Percentiles rank a stretch among this genome's conserved stretches.
phyloP scores from a whole-genome alignment of 2,329 filamentous ascomycete genomes.

The Hypocrella siamensis region DNA sequence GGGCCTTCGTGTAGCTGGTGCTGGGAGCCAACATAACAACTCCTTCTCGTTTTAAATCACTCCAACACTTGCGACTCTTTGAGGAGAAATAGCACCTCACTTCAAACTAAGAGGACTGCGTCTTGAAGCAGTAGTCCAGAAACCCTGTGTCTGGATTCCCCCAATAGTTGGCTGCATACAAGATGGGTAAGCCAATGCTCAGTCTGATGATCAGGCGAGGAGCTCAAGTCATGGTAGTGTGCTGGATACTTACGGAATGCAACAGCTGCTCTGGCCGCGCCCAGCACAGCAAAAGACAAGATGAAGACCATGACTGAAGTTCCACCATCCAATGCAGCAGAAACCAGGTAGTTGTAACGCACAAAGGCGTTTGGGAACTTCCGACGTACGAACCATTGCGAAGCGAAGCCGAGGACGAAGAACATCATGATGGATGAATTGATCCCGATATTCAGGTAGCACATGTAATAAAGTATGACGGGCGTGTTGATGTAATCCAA shows the following conservation, averaged over 20 bases:
- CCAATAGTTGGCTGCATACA: neutral
- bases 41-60: too few species aligned
- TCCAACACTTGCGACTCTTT: too few species aligned
- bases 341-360: conserved; percentile 11
- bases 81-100: too few species aligned
- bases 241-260: neutral
- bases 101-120: neutral
- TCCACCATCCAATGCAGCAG: conserved; percentile 8
- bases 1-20: too few species aligned
- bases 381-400: conserved; percentile 13
- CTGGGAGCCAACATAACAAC: too few species aligned
- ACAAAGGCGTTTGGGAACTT: conserved; percentile 10
- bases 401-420: conserved; percentile 14
- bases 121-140: neutral
- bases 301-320: conserved; percentile 9
- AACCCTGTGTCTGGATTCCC: neutral
- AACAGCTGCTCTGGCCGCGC: conserved; percentile 2
- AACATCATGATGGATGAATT: conserved; percentile 17
- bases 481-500: conserved; percentile 21
- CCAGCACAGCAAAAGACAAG: conserved; percentile 8
- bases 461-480: conserved; percentile 25
- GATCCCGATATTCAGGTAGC: conserved; percentile 22
- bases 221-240: neutral
- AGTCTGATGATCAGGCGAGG: neutral
- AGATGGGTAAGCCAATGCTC: too few species aligned